Conservation (phyloP, 352 stramenopile species). For the Globisporangium yorkense region DNA sequence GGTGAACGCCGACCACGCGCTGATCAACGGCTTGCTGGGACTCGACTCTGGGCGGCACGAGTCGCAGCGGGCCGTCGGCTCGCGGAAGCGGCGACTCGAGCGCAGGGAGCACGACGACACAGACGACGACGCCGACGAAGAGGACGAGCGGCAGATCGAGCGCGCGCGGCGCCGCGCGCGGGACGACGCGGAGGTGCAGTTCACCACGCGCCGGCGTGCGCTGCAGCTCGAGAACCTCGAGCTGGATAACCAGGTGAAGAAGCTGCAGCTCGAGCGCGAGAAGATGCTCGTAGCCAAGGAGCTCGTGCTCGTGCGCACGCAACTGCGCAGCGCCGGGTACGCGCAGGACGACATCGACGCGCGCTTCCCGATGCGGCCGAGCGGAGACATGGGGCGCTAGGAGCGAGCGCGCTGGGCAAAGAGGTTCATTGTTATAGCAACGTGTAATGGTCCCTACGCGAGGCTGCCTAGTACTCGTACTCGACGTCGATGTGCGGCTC, state of each 20-base stretch:
- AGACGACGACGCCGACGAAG: neutral
- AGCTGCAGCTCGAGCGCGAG: constrained; percentile 63
- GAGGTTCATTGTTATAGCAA: too few relatives aligned
- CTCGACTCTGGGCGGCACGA: neutral
- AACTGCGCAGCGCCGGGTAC: constrained; percentile 1
- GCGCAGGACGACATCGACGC: constrained; percentile 4
- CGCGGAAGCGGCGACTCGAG: neutral
- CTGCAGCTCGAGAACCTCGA: constrained; percentile 62
- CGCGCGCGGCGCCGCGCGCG: neutral
- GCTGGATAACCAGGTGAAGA: constrained; percentile 71
- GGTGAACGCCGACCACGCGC: neutral
- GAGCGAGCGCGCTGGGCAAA: too few relatives aligned
- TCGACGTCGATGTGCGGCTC: constrained; percentile 52
- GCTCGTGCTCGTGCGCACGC: constrained; percentile 4
- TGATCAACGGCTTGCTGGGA: neutral
- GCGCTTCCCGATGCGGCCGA: constrained; percentile 2
- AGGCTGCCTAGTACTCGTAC: constrained; percentile 33
- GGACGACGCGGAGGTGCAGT: constrained; percentile 36
- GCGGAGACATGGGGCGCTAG: neutral
- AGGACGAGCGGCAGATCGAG: constrained; percentile 1
- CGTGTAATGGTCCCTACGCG: too few relatives aligned
- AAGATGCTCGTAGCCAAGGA: constrained; percentile 22
- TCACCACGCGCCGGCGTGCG: constrained; percentile 17
- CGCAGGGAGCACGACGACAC: neutral
- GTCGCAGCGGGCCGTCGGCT: neutral